phyloP scores from a whole-genome alignment of 2,329 filamentous ascomycete species.

The Simplicillium aogashimaense region DNA sequence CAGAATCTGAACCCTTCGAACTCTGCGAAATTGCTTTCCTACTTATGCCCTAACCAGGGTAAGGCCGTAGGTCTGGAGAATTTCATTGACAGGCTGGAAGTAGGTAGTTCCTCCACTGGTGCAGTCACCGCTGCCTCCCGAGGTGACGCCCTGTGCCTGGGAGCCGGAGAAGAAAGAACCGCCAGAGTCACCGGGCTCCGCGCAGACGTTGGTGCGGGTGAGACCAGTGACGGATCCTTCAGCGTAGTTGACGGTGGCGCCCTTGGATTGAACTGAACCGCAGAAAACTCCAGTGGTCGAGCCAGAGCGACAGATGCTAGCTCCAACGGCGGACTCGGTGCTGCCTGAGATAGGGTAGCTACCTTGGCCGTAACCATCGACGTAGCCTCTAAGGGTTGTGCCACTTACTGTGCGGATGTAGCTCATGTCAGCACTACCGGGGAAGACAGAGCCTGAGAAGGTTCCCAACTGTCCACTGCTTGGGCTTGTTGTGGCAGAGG shows the following conservation, averaged over 20 bases:
- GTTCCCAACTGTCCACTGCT: neutral
- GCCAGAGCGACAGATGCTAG: neutral
- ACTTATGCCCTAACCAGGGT: neutral
- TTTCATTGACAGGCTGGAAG: neutral
- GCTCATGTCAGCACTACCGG: neutral
- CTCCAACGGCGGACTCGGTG: neutral
- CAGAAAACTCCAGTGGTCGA: neutral
- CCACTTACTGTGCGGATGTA: neutral
- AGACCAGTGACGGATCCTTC: neutral
- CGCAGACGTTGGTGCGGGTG: neutral
- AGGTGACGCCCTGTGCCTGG: neutral
- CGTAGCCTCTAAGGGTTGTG: neutral
- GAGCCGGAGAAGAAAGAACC: neutral
- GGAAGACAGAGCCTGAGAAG: neutral
- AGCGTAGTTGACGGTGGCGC: neutral
- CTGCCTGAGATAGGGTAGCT: neutral
- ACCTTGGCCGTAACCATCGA: conserved; percentile 1
- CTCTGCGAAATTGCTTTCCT: no score
- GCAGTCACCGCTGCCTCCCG: neutral
- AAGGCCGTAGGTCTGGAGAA: neutral
- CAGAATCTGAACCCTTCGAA: no score
- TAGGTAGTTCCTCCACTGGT: neutral
- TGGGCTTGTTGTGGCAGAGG: neutral
- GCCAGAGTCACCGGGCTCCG: neutral
- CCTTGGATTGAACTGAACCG: neutral